These are phyloP conservation scores for Endoconidiophora polonica DNA, from an alignment of 2,329 filamentous ascomycete genomes.

Conservation along the genomic window DNA sequence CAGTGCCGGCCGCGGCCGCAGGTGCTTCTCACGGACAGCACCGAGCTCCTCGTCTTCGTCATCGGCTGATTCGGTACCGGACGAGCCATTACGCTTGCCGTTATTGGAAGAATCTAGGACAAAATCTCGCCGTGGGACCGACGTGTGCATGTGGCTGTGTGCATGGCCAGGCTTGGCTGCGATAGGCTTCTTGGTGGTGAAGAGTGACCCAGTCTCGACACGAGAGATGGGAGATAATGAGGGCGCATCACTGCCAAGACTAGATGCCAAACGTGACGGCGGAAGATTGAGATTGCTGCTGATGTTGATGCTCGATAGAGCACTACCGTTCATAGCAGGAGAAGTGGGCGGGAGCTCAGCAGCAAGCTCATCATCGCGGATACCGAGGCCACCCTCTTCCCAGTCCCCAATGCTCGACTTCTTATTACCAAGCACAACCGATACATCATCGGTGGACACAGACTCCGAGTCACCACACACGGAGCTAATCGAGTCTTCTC, in stretches of 20 bases:
- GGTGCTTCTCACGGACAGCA: conserved; percentile 27
- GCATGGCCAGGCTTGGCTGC: no score
- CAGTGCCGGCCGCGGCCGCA: conserved; percentile 38
- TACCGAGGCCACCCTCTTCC: conserved; percentile 53
- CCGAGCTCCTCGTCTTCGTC: conserved; percentile 90
- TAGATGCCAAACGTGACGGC: conserved; percentile 19
- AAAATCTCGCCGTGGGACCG: conserved; percentile 13
- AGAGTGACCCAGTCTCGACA: background rate
- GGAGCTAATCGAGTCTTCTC: conserved; percentile 80
- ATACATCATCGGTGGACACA: conserved; percentile 56
- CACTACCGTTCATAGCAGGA: conserved; percentile 18
- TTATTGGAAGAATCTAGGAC: conserved; percentile 30
- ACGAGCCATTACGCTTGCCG: conserved; percentile 26
- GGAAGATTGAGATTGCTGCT: conserved; percentile 35
- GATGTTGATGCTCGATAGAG: conserved; percentile 19
- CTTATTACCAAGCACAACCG: conserved; percentile 55
- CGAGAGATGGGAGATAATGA: background rate
- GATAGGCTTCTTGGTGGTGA: conserved; percentile 4
- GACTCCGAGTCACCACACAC: conserved; percentile 77
- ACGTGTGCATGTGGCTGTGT: background rate
- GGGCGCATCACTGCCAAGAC: conserved; percentile 5
- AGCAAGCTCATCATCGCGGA: conserved; percentile 33
- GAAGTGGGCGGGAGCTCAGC: no score
- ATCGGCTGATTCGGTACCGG: conserved; percentile 60
- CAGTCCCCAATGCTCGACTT: conserved; percentile 49